Base-by-base conservation (phyloP, 139 green algal genomes). In the Nannochloris sp. region DNA sequence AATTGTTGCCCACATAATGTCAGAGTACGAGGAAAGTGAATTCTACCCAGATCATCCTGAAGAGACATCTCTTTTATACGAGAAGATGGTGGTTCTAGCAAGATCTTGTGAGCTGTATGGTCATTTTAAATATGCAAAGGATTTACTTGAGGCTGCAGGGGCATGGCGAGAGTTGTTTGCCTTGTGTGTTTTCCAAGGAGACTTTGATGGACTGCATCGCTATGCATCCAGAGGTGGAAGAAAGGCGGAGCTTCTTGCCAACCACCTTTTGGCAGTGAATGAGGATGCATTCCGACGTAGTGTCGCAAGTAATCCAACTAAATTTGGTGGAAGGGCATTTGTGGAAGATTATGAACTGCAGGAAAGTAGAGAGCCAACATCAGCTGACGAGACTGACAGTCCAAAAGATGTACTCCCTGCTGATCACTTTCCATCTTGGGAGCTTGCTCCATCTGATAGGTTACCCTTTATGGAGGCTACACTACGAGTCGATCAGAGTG, bases 171-270 rank as follows among this genome's bases (percentile, higher is more conserved):
- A 83, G 48, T 58, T 83, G 43, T 66, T 84, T 37, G 36, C 75
- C 29, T 67, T 84, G n/a, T 78, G 65, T 23, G 67, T 81, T 2
- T 78, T 84, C 36, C 75, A 83, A 62, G 78, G 63, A 1, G 78
- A 84, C 68, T 84, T 83, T 25, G 30, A 23, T 25, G 65, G 61
- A 4, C 46, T 84, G 59, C 68, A 74, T 40, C 13, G 26, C 29
- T 66, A 67, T 26, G 45, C 37, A 14, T 44, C 55, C 56, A 65
- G 73, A 69, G 74, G 36, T 23, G 62, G 51, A 8, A 55, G 45
- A 6, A 65, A 83, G 16, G 69, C 61, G 3, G 49, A 67, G 37
- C 33, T 55, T 17, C 36, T 83, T 50, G 66, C 67, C 3, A 67
- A 83, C n/a, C 61, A 79, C 57, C 77, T 84, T 46, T 33, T 79